Evolutionary conservation across 768 basidiomycete species (phyloP), one percentile per base, ranked within the genome.

Genomic region (Phlebiopsis flavidoalba): DNA sequence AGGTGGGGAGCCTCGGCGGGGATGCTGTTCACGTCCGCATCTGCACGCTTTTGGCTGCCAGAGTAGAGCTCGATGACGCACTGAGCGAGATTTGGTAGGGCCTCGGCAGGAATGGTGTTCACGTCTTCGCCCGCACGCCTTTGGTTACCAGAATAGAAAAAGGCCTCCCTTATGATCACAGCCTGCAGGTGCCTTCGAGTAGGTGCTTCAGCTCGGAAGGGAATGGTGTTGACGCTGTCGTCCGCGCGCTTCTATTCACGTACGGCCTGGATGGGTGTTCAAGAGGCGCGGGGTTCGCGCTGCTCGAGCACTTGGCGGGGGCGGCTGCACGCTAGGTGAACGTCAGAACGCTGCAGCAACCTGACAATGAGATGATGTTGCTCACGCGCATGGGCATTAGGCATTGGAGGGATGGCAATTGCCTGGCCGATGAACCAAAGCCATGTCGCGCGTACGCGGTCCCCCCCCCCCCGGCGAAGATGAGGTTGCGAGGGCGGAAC

Each of bases 191-290:
- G 26, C 26, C 6, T 31, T 31, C 26, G n/a, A n/a, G 26, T 31
- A 6, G 26, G 26, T 6, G 26, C 26, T 31, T 31, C 26, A 31
- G 26, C 26, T 67, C 71, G n/a, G n/a, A n/a, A n/a, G 3, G 75
- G 73, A 55, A 74, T 69, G 54, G 67, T 68, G 60, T 69, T 74
- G 24, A 63, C 60, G 15, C 66, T 66, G 19, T 17, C 22, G 61
- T 37, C 22, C 17, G 63, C 69, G 62, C 61, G 70, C 68, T 60
- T n/a, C n/a, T n/a, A n/a, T n/a, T 69, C 64, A 58, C 64, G 70
- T 81, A 83, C 19, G n/a, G 77, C 77, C 14, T 68, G 74, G 51
- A 84, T 81, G 8, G n/a, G 69, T 72, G 50, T 77, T n/a, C 73
- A 45, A 81, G 69, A 4, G 75, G 72, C 31, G 71, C 70, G 50